These are phyloP conservation scores for Capsella bursapastoris DNA, from an alignment of 345 rosid species.

Conservation along the genomic window DNA sequence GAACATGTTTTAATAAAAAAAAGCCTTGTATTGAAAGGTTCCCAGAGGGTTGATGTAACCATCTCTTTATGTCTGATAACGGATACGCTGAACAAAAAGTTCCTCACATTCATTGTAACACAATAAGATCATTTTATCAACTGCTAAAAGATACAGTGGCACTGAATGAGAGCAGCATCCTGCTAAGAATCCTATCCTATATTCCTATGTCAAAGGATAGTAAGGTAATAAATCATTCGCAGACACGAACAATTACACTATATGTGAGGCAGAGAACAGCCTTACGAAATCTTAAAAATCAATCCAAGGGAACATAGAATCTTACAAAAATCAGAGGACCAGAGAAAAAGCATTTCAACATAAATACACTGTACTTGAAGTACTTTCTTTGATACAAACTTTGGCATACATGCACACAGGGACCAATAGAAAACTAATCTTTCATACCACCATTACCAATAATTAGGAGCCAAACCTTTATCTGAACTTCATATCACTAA, in stretches of 20 bases:
- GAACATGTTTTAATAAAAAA: background rate
- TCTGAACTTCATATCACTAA: background rate
- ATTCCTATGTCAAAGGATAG: background rate
- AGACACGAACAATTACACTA: slow-evolving; percentile 2
- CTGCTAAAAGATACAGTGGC: background rate
- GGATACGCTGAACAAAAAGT: background rate
- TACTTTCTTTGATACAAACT: background rate
- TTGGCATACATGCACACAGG: background rate
- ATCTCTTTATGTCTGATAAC: background rate
- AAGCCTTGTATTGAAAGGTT: background rate
- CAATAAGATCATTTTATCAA: slow-evolving; percentile 5
- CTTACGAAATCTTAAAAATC: background rate
- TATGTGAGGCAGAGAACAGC: background rate
- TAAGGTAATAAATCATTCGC: background rate
- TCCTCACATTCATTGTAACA: background rate
- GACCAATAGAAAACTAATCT: background rate
- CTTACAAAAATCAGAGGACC: background rate
- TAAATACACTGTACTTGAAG: slow-evolving; percentile 3
- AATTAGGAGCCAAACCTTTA: background rate
- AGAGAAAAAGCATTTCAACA: background rate
- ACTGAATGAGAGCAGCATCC: slow-evolving; percentile 12
- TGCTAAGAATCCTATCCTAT: background rate
- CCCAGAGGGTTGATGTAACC: background rate
- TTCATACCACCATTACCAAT: background rate
- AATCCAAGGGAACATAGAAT: background rate